Base-by-base conservation (phyloP, 106 monocot species). In the Allium sativum region DNA sequence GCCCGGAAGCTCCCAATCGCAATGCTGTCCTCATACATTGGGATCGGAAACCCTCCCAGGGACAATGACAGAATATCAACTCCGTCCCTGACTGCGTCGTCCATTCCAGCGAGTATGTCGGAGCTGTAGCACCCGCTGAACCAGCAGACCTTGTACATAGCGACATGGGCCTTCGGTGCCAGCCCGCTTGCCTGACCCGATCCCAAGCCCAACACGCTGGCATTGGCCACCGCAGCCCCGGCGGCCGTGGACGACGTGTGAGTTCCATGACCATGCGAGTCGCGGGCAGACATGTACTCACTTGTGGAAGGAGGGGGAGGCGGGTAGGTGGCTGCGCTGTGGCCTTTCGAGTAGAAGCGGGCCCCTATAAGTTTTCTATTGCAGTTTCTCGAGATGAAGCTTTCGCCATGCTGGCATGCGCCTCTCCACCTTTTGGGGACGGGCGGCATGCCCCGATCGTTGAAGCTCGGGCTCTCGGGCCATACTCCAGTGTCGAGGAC, bases 301-400 rank as follows among this genome's bases (percentile, higher is more conserved):
- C 66, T 20, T 11, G 63, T 22, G 1, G 70, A 11, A n/a, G 45
- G 17, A 12, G 58, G 44, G n/a, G 77, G 72, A 0, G 63, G 63
- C 7, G 64, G 50, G 50, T 12, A 64, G 8, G 75, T 67, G 22
- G 78, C 75, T 6, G 74, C 56, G 12, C 62, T 69, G 71, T 88
- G 88, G n/a, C 95, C 95, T 45, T 81, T 84, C 31, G 73, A 44
- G 78, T 87, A 96, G 76, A 73, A 87, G 48, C 84, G 63, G 3
- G 95, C 95, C 0, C 95, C 95, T 55, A 96, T 84, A 59, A 96
- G 81, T 83, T 96, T 96, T 9, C 77, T 62, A 64, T 96, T 96
- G 73, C 95, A 96, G 21, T 70, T 66, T 7, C 86, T 73, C 17
- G 87, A 71, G 53, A 77, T 72, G 70, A 90, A 96, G 48, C 40